phyloP scores from a whole-genome alignment of 768 basidiomycete genomes.

The Amanita muscaria region DNA sequence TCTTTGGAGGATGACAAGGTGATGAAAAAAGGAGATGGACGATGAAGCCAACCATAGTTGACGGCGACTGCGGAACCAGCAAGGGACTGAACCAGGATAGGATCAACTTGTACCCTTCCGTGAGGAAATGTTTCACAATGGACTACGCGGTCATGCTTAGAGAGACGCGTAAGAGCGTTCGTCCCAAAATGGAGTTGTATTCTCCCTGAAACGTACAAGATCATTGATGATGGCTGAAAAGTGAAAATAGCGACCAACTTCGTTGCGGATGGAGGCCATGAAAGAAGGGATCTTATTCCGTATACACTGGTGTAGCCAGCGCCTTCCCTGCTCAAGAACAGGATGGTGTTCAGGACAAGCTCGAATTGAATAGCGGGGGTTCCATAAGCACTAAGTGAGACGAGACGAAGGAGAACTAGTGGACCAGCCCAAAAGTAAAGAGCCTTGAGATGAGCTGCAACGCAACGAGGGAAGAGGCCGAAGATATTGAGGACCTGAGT shows the following conservation, averaged over 20 bases:
- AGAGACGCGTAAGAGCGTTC: slow-evolving; percentile 49
- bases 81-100: slow-evolving; percentile 79
- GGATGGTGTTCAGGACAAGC: slow-evolving; percentile 77
- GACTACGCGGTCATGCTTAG: slow-evolving; percentile 84
- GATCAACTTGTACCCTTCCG: slow-evolving; percentile 90
- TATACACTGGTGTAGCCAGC: slow-evolving; percentile 58
- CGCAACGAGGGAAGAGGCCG: slow-evolving; percentile 62
- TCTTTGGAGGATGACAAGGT: slow-evolving; percentile 23
- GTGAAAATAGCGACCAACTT: slow-evolving; percentile 2
- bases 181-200: slow-evolving; percentile 18
- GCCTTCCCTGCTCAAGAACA: slow-evolving; percentile 92
- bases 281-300: slow-evolving; percentile 26
- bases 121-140: slow-evolving; percentile 87
- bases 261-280: slow-evolving; percentile 10
- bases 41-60: slow-evolving; percentile 89
- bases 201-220: slow-evolving; percentile 10
- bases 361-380: slow-evolving; percentile 94
- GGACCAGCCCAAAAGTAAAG: slow-evolving; percentile 86
- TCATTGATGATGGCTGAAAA: neutral
- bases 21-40: too few species aligned
- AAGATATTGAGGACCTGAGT: slow-evolving; percentile 29
- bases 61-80: slow-evolving; percentile 87
- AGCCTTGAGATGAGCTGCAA: slow-evolving; percentile 81
- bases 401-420: slow-evolving; percentile 74
- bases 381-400: slow-evolving; percentile 79